Evolutionary conservation across 106 monocot genomes (phyloP).

Genomic region (Alisma plantagoaquatica): DNA sequence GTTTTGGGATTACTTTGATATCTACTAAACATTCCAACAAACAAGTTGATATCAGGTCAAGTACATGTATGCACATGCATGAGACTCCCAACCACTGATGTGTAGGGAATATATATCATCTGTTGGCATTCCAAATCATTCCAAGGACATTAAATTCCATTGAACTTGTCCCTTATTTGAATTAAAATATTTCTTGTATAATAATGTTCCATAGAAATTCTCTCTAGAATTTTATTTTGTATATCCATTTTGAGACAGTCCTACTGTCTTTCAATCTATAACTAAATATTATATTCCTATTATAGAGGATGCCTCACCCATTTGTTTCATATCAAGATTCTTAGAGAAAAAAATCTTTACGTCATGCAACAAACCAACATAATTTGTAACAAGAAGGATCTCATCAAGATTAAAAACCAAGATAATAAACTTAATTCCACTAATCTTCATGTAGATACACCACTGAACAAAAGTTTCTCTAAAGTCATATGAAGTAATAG

Average conservation of each 20-base stretch:
- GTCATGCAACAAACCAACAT: conserved; percentile 2
- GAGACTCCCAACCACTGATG: not conserved
- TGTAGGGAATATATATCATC: not conserved
- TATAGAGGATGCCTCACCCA: conserved; percentile 1
- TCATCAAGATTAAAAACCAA: conserved; percentile 2
- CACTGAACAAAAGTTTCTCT: not conserved
- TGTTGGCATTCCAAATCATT: not conserved
- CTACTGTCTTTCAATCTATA: not conserved
- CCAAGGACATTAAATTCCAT: not conserved
- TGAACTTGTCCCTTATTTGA: not conserved
- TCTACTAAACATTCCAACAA: not conserved
- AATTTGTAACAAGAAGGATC: not conserved
- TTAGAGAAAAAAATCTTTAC: not conserved
- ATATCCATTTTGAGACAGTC: conserved; percentile 1
- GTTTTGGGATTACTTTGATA: not conserved
- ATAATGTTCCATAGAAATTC: not conserved
- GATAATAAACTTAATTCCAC: not conserved
- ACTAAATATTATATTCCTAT: not conserved
- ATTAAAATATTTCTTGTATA: not conserved
- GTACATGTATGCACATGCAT: not conserved
- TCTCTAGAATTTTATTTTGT: not conserved
- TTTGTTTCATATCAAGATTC: not conserved
- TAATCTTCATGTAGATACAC: conserved; percentile 2
- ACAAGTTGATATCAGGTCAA: not conserved
- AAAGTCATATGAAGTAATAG: not conserved